Conservation (phyloP, 176 grass and related monocot species). For the Hordeum marinum region DNA sequence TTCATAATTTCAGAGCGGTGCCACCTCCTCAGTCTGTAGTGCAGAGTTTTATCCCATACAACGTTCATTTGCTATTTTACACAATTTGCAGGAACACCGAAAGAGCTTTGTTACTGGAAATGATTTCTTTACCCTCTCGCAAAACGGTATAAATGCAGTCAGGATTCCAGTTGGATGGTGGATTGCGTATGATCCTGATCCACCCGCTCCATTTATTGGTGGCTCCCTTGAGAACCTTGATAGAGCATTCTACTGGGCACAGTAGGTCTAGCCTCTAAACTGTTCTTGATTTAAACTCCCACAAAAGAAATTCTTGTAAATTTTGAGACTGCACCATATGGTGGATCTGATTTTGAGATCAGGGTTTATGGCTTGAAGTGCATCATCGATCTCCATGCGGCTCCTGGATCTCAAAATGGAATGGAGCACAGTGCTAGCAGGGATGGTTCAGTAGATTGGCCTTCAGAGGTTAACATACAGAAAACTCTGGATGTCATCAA, state of each 20-base stretch:
- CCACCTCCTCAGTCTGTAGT: neutral
- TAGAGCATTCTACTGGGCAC: conserved; percentile 82
- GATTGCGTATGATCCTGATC: conserved; percentile 85
- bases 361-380: conserved; percentile 81
- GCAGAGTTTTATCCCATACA: neutral
- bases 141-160: conserved; percentile 68
- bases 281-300: conserved; percentile 20
- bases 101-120: conserved; percentile 68
- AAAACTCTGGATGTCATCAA: conserved; percentile 68
- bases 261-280: conserved; percentile 63
- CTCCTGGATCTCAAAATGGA: conserved; percentile 89
- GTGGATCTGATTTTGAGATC: conserved; percentile 32
- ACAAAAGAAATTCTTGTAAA: conserved; percentile 1
- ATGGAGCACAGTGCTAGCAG: conserved; percentile 91
- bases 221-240: conserved; percentile 72
- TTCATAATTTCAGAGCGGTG: conserved; percentile 2
- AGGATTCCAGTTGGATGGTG: conserved; percentile 97
- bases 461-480: conserved; percentile 52
- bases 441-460: conserved; percentile 84
- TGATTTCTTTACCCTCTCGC: conserved; percentile 64
- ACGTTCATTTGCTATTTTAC: conserved; percentile 2
- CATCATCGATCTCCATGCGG: conserved; percentile 94
- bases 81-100: conserved; percentile 52
- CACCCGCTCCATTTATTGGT: conserved; percentile 74
- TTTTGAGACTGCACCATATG: conserved; percentile 21